Evolutionary conservation across 371 early-diverging fungal genomes (phyloP), one percentile per base, ranked within the genome.

Genomic region (Rhizopus arrhizus): DNA sequence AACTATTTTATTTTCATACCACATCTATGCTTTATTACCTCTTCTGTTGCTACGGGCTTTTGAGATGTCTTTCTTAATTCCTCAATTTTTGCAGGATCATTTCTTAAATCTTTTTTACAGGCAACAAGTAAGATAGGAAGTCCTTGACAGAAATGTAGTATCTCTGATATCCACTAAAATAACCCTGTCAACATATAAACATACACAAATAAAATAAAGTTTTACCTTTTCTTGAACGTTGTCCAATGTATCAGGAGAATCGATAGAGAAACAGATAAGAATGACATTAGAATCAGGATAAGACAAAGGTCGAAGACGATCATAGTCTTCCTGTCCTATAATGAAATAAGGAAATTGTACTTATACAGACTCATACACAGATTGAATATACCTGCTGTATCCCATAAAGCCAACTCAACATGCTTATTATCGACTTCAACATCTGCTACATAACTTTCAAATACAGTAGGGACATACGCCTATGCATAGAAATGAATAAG

Each of bases 391-490:
- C 95, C 96, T 51, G 98, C 97, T 29, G 99, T 97, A 88, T 99
- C 98, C 98, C 98, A 99, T 48, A 99, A 81, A 31, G 95, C 68
- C 56, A 73, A 67, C 58, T 74, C 70, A 29, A 70, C 72, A 56
- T 72, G 68, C 51, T 75, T 69, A 31, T 70, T 72, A 50, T 73
- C 74, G 22, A 95, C 90, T 59, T 90, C 85, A 52, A 97, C 91
- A 69, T 95, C 95, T 34, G 91, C 91, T 51, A 95, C 94, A 76
- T 94, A 93, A 74, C 94, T 96, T 76, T 98, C 96, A 81, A 98
- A 98, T 34, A 98, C 93, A 51, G 98, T 96, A 47, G 96, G 96
- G 41, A 94, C 86, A 65, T 94, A 91, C 53, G 80, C 74, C 90
- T 89, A 68, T 15, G 13, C 4, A 41, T 43, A 28, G 29, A 51